A percentile compares a stretch with the other conserved stretches of the same genome.
These are phyloP conservation scores for Mrakia gelida DNA, from an alignment of 768 basidiomycete species.

Conservation along the genomic window DNA sequence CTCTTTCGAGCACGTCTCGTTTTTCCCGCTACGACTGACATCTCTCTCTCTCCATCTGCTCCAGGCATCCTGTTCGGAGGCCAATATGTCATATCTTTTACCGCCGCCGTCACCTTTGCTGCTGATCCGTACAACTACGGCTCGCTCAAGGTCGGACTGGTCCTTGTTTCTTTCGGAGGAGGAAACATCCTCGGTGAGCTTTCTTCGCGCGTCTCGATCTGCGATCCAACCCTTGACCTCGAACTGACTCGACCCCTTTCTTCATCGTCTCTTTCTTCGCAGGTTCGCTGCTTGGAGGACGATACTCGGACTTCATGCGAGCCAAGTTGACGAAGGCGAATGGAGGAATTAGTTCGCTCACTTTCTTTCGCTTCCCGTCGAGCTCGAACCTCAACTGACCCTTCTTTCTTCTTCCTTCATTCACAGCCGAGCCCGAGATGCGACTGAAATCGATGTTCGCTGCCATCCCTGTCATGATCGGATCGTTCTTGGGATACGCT, in stretches of 20 bases:
- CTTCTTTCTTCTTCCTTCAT: no score
- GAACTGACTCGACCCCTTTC: slow-evolving; percentile 30
- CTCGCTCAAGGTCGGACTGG: slow-evolving; percentile 67
- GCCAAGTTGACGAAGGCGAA: slow-evolving; percentile 49
- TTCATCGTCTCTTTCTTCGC: slow-evolving; percentile 36
- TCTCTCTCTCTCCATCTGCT: not conserved
- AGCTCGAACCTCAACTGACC: no score
- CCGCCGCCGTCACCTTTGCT: slow-evolving; percentile 58
- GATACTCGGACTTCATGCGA: slow-evolving; percentile 57
- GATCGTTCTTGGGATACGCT: slow-evolving; percentile 62
- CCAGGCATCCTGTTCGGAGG: slow-evolving; percentile 69
- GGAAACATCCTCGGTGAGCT: not conserved
- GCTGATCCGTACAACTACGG: slow-evolving; percentile 53
- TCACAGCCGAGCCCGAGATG: slow-evolving; percentile 53
- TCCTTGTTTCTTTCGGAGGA: slow-evolving; percentile 66
- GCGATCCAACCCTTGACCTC: slow-evolving; percentile 48
- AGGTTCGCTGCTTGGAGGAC: slow-evolving; percentile 49
- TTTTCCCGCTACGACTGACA: no score
- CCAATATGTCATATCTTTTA: slow-evolving; percentile 67
- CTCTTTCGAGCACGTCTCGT: no score
- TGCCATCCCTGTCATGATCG: slow-evolving; percentile 59
- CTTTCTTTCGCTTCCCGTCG: no score
- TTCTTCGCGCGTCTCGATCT: not conserved
- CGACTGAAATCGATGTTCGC: slow-evolving; percentile 15
- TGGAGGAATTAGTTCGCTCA: slow-evolving; percentile 45